Conservation (phyloP, 2,329 filamentous ascomycete genomes). For the Lachnellula hyalina region DNA sequence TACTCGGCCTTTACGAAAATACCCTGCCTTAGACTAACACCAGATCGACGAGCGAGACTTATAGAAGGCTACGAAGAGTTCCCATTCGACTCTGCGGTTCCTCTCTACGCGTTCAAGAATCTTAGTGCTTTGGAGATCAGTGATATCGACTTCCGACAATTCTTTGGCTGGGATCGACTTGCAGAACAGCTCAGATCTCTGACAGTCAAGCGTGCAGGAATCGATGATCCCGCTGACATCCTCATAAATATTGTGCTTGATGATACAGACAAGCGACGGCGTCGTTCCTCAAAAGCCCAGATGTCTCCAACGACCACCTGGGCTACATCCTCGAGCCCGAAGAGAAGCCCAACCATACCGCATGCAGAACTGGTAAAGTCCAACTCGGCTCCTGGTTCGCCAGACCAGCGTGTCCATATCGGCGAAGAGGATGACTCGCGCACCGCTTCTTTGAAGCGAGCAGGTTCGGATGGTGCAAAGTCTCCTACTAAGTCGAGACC, state of each 20-base stretch:
- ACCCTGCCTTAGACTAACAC: constrained; percentile 79
- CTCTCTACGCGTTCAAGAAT: constrained; percentile 96
- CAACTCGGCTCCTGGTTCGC: constrained; percentile 52
- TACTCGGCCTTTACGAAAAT: constrained; percentile 99
- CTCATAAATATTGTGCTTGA: constrained; percentile 91
- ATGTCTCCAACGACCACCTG: constrained; percentile 72
- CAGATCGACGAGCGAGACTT: constrained; percentile 86
- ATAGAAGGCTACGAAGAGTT: constrained; percentile 97
- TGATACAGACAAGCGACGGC: constrained; percentile 87
- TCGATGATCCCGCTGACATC: constrained; percentile 87
- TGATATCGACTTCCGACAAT: constrained; percentile 93
- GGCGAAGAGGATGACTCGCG: constrained; percentile 21
- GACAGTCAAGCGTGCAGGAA: constrained; percentile 77
- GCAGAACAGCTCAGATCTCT: constrained; percentile 88
- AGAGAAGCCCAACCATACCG: constrained; percentile 57
- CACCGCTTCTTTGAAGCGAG: constrained; percentile 23
- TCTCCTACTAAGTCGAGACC: constrained; percentile 41
- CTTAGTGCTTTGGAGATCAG: constrained; percentile 88
- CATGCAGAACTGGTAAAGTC: constrained; percentile 64
- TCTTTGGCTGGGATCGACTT: constrained; percentile 93
- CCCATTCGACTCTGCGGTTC: constrained; percentile 94
- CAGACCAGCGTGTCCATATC: constrained; percentile 31
- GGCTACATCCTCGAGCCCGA: constrained; percentile 51
- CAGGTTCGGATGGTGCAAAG: constrained; percentile 29
- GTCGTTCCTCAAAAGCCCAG: constrained; percentile 81